phyloP scores from a whole-genome alignment of 2,329 filamentous ascomycete genomes.

The Didymella arachidicola region DNA sequence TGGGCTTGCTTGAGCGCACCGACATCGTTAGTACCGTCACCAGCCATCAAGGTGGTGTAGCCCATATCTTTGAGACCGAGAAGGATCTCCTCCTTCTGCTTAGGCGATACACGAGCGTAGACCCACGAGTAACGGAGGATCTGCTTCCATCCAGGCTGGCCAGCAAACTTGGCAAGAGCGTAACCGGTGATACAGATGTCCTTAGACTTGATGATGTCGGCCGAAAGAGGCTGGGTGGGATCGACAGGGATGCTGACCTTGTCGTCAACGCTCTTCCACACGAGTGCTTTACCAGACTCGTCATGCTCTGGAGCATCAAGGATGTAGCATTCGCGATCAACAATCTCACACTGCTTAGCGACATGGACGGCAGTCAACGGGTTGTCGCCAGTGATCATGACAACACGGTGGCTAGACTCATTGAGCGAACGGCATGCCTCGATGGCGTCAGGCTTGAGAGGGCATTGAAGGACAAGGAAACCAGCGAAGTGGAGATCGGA shows the following conservation, averaged over 20 bases:
- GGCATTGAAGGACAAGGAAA: slow-evolving; percentile 93
- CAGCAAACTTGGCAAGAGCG: slow-evolving; percentile 87
- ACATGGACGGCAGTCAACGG: slow-evolving; percentile 96
- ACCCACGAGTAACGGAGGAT: slow-evolving; percentile 94
- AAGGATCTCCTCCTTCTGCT: slow-evolving; percentile 99
- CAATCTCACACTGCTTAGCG: slow-evolving; percentile 93
- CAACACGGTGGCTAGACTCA: slow-evolving; percentile 96
- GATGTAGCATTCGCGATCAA: slow-evolving; percentile 93
- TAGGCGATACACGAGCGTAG: slow-evolving; percentile 96
- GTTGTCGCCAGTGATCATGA: slow-evolving; percentile 99
- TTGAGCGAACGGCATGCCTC: slow-evolving; percentile 96
- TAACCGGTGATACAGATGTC: slow-evolving; percentile 97
- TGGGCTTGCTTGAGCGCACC: slow-evolving; percentile 98
- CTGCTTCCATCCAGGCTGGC: slow-evolving; percentile 75
- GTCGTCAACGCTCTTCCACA: slow-evolving; percentile 96
- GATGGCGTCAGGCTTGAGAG: slow-evolving; percentile 94
- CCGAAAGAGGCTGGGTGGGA: slow-evolving; percentile 79
- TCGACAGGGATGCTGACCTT: slow-evolving; percentile 86
- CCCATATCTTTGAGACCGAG: slow-evolving; percentile 94
- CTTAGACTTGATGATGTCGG: slow-evolving; percentile 80
- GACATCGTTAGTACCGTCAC: slow-evolving; percentile 97
- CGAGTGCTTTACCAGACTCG: slow-evolving; percentile 77
- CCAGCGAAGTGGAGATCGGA: slow-evolving; percentile 86
- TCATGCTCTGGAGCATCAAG: slow-evolving; percentile 94
- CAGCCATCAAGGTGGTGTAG: slow-evolving; percentile 98